Evolutionary conservation across 257 asterid species (phyloP).

Genomic region (Apocynum venetum): DNA sequence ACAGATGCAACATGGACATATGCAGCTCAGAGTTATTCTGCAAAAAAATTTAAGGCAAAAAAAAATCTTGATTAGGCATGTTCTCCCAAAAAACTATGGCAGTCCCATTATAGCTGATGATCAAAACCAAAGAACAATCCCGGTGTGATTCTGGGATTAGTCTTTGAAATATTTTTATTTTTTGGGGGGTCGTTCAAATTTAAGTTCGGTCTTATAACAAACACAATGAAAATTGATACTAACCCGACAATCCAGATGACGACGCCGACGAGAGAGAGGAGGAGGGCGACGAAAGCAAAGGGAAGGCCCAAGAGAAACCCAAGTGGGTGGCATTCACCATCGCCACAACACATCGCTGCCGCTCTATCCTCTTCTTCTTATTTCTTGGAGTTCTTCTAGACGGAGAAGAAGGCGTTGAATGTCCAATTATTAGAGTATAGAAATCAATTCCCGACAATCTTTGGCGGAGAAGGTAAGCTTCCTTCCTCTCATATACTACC

Average conservation of each 20-base stretch:
- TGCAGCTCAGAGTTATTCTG: slow-evolving; percentile 60
- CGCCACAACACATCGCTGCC: slow-evolving; percentile 24
- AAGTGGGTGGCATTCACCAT: slow-evolving; percentile 36
- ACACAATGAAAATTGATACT: not conserved
- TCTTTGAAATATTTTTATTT: not conserved
- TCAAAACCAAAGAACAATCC: not conserved
- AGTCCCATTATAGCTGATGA: too few species aligned
- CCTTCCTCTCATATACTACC: not conserved
- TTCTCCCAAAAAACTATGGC: not conserved
- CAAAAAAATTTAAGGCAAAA: not conserved
- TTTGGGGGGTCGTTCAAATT: not conserved
- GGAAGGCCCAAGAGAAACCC: slow-evolving; percentile 61
- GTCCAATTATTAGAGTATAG: too few species aligned
- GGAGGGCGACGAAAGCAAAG: slow-evolving; percentile 59
- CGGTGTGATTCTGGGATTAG: not conserved
- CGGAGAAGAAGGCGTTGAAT: not conserved
- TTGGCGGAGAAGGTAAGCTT: not conserved
- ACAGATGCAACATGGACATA: slow-evolving; percentile 81
- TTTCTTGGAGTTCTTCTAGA: not conserved
- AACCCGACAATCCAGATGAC: slow-evolving; percentile 74
- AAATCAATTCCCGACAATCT: not conserved
- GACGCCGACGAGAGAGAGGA: slow-evolving; percentile 65
- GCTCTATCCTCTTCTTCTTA: not conserved
- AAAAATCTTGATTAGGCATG: not conserved
- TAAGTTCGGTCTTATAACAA: not conserved